A percentile compares a stretch with the other conserved stretches of the same genome.
Evolutionary conservation across 768 basidiomycete species (phyloP).

Genomic region (Porpolomopsis calyptriformis): DNA sequence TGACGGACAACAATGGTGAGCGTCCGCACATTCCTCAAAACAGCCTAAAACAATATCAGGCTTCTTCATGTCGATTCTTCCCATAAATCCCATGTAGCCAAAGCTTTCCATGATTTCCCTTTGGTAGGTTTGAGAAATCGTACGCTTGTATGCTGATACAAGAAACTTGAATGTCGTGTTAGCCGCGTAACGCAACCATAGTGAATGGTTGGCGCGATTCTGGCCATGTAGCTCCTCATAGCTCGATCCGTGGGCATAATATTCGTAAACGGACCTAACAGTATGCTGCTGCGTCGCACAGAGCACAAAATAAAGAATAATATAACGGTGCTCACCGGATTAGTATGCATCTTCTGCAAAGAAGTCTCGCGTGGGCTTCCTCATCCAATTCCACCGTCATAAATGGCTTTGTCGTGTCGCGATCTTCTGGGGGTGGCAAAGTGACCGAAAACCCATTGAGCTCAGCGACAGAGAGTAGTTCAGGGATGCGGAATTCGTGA

Average conservation of each 20-base stretch:
- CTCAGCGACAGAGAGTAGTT: conserved; percentile 68
- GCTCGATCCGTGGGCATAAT: conserved; percentile 58
- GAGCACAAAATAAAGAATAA: conserved; percentile 1
- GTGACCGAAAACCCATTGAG: conserved; percentile 54
- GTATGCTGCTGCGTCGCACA: conserved; percentile 1
- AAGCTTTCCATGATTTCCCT: conserved; percentile 67
- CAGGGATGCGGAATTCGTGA: conserved; percentile 74
- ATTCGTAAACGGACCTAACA: conserved; percentile 63
- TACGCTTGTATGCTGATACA: conserved; percentile 65
- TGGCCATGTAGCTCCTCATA: conserved; percentile 62
- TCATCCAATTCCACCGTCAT: conserved; percentile 58
- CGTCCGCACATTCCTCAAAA: conserved; percentile 71
- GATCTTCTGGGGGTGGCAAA: conserved; percentile 36
- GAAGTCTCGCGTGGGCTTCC: conserved; percentile 62
- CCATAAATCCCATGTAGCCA: conserved; percentile 72
- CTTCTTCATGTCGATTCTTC: conserved; percentile 70
- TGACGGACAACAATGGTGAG: conserved; percentile 14
- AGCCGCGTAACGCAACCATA: conserved; percentile 50
- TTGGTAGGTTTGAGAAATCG: conserved; percentile 58
- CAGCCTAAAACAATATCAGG: conserved; percentile 66
- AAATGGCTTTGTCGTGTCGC: conserved; percentile 55
- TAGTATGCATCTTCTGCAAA: conserved; percentile 71
- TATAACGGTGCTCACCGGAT: conserved; percentile 47
- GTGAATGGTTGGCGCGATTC: conserved; percentile 31
- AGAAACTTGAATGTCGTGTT: conserved; percentile 75